phyloP scores from a whole-genome alignment of 2,329 filamentous ascomycete species.

The Ascochyta fabae region DNA sequence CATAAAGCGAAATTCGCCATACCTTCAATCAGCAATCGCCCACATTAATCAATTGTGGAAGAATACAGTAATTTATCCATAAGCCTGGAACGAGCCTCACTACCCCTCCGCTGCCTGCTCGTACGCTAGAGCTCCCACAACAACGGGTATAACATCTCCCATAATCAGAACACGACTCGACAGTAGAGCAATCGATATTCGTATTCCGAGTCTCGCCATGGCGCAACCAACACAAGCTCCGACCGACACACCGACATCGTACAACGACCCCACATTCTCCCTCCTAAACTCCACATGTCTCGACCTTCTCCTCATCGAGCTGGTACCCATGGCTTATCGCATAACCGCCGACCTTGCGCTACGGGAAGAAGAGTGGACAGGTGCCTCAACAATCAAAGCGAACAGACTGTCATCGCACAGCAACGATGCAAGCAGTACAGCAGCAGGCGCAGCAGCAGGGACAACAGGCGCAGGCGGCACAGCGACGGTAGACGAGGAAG shows the following conservation, averaged over 20 bases:
- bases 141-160: background rate
- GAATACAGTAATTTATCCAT: background rate
- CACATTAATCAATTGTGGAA: background rate
- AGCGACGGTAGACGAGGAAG: conserved; percentile 70
- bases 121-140: background rate
- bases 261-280: conserved; percentile 74
- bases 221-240: conserved; percentile 21
- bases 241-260: conserved; percentile 34
- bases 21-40: background rate
- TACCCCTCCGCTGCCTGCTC: background rate
- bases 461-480: conserved; percentile 28
- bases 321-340: conserved; percentile 92
- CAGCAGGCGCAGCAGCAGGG: conserved; percentile 28
- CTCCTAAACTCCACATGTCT: conserved; percentile 85
- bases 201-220: conserved; percentile 13
- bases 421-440: conserved; percentile 37
- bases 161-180: no score
- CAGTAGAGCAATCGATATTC: no score
- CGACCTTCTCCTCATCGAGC: conserved; percentile 94
- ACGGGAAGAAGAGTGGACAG: conserved; percentile 52
- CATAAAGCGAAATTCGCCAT: background rate
- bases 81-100: background rate
- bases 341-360: conserved; percentile 75
- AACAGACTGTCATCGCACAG: conserved; percentile 28
- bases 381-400: conserved; percentile 18